These are phyloP conservation scores for Aegilops umbellulata DNA, from an alignment of 176 grass and related monocot species.

Conservation along the genomic window DNA sequence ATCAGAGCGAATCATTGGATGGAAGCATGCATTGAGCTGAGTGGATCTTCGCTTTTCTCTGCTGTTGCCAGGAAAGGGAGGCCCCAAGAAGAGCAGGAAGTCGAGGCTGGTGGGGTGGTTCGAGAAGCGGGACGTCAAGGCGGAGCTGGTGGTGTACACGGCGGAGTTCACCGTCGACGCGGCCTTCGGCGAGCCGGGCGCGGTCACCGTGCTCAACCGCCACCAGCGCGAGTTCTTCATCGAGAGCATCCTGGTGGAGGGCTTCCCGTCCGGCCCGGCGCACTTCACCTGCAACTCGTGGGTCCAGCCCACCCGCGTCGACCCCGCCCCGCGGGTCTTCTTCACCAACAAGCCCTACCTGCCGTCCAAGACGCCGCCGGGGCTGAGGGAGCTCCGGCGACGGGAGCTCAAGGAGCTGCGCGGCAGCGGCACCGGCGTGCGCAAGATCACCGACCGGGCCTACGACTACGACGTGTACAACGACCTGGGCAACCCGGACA, in stretches of 20 bases:
- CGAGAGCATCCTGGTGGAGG: constrained; percentile 81
- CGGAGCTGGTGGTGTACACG: constrained; percentile 74
- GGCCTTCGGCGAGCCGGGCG: constrained; percentile 75
- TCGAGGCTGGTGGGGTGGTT: constrained; percentile 70
- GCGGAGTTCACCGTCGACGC: constrained; percentile 81
- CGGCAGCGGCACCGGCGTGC: constrained; percentile 56
- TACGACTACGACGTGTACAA: constrained; percentile 84
- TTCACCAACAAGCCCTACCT: constrained; percentile 90
- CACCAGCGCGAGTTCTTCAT: constrained; percentile 83
- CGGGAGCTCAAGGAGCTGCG: constrained; percentile 57
- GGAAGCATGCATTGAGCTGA: neutral
- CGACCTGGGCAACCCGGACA: constrained; percentile 87
- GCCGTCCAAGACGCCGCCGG: constrained; percentile 74
- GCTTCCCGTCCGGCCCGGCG: constrained; percentile 55
- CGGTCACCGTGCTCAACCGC: constrained; percentile 70
- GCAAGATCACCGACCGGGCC: constrained; percentile 50
- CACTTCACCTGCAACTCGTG: constrained; percentile 87
- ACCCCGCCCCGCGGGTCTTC: constrained; percentile 51
- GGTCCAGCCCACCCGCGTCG: constrained; percentile 58
- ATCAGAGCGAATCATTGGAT: neutral
- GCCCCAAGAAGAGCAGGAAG: constrained; percentile 52
- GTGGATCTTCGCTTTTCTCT: neutral
- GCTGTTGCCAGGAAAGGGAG: constrained; percentile 35
- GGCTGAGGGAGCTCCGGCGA: constrained; percentile 57
- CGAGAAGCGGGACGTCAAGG: constrained; percentile 79